These are phyloP conservation scores for Tothia fuscella DNA, from an alignment of 2,329 filamentous ascomycete species.

Conservation along the genomic window DNA sequence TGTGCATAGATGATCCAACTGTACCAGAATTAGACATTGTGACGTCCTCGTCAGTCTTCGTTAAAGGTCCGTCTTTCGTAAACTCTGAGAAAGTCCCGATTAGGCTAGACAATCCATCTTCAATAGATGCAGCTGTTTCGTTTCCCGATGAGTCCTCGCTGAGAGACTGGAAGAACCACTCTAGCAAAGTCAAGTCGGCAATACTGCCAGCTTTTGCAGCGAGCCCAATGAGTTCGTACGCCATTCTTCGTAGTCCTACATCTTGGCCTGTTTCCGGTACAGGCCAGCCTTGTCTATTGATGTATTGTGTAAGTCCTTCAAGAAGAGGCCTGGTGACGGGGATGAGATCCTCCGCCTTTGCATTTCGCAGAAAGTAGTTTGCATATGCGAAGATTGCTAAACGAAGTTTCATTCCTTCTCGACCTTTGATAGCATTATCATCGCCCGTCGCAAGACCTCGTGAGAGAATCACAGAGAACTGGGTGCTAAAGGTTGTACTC, in stretches of 20 bases:
- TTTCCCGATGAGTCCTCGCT: conserved; percentile 65
- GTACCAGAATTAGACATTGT: conserved; percentile 3
- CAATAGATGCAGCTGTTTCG: conserved; percentile 71
- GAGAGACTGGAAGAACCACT: conserved; percentile 76
- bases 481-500: conserved; percentile 2
- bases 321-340: conserved; percentile 63
- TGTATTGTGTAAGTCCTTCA: conserved; percentile 4
- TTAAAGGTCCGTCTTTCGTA: background rate
- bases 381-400: conserved; percentile 41
- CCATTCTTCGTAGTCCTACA: conserved; percentile 59
- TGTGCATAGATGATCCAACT: too few relatives aligned
- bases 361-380: conserved; percentile 73
- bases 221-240: conserved; percentile 83
- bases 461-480: background rate
- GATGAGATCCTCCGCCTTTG: conserved; percentile 47
- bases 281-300: conserved; percentile 30
- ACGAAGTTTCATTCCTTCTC: conserved; percentile 6
- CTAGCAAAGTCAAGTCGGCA: conserved; percentile 44
- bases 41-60: conserved; percentile 1
- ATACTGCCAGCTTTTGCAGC: conserved; percentile 53
- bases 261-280: conserved; percentile 32
- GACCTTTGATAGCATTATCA: conserved; percentile 1
- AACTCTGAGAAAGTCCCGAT: conserved; percentile 40
- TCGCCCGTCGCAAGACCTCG: conserved; percentile 2
- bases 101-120: conserved; percentile 74